Conservation (phyloP, 352 stramenopile species). For the Globisporangium acanthophoron region DNA sequence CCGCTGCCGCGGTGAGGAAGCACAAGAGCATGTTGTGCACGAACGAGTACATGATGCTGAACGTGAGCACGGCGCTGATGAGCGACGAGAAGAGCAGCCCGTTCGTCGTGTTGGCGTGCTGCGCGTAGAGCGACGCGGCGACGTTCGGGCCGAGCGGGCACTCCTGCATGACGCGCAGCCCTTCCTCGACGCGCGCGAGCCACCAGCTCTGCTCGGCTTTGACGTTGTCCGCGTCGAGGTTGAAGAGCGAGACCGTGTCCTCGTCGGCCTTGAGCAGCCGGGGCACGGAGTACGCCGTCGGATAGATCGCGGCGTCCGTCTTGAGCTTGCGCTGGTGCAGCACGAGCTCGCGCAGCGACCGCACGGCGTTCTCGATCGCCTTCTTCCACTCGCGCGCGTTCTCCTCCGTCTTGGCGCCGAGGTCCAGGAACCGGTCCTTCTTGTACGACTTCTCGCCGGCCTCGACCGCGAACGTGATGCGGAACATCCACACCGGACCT, state of each 20-base stretch:
- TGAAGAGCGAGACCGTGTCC: conserved; percentile 82
- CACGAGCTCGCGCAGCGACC: conserved; percentile 66
- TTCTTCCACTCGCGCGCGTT: conserved; percentile 76
- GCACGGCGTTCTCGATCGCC: conserved; percentile 73
- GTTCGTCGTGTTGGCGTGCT: conserved; percentile 75
- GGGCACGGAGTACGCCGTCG: conserved; percentile 54
- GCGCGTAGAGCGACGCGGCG: conserved; percentile 69
- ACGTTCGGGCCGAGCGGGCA: conserved; percentile 77
- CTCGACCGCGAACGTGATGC: conserved; percentile 81
- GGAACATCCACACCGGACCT: conserved; percentile 84
- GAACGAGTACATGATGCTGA: conserved; percentile 87
- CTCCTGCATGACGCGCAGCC: conserved; percentile 83
- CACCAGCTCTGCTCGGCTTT: conserved; percentile 84
- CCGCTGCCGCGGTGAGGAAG: conserved; percentile 58
- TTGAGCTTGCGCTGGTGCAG: conserved; percentile 72
- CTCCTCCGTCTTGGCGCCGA: conserved; percentile 83
- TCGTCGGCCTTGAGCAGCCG: conserved; percentile 74
- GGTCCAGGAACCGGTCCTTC: conserved; percentile 84
- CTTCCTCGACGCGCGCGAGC: conserved; percentile 76
- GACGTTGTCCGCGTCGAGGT: conserved; percentile 79
- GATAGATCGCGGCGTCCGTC: conserved; percentile 69
- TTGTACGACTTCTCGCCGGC: conserved; percentile 81
- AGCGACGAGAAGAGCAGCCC: conserved; percentile 60
- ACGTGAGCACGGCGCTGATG: conserved; percentile 63
- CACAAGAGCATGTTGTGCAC: conserved; percentile 77